A percentile compares a stretch with the other conserved stretches of the same genome.
These are phyloP conservation scores for Gilbertella persicaria DNA, from an alignment of 371 early-diverging fungal species.

Conservation along the genomic window DNA sequence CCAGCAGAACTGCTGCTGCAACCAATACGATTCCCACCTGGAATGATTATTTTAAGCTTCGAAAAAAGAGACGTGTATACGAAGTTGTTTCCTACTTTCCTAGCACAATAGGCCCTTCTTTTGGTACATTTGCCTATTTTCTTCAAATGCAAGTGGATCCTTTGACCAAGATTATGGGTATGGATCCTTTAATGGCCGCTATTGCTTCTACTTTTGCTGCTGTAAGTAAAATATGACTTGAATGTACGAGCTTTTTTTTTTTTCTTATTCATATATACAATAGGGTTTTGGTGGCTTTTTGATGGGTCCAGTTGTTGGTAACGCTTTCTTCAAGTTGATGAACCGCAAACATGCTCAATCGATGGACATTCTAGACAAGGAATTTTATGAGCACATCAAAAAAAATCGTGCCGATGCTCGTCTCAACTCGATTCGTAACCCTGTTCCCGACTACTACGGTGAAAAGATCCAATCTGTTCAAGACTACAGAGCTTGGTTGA, in stretches of 20 bases:
- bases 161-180: constrained; percentile 71
- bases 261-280: background rate
- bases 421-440: constrained; percentile 74
- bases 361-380: constrained; percentile 74
- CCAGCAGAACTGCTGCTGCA: constrained; percentile 3
- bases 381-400: constrained; percentile 80
- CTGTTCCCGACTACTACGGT: constrained; percentile 92
- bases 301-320: constrained; percentile 72
- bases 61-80: constrained; percentile 67
- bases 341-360: constrained; percentile 56
- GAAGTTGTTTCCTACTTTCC: constrained; percentile 71
- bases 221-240: constrained; percentile 26
- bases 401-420: constrained; percentile 80
- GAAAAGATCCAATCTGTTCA: constrained; percentile 85
- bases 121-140: constrained; percentile 70
- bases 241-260: background rate
- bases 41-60: constrained; percentile 80
- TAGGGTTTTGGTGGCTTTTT: constrained; percentile 70
- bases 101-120: constrained; percentile 60
- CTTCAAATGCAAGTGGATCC: constrained; percentile 78
- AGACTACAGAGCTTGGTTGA: constrained; percentile 87
- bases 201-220: constrained; percentile 59
- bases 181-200: constrained; percentile 78
- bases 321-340: constrained; percentile 59
- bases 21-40: constrained; percentile 48